Evolutionary conservation across 441 rosid species (phyloP), one percentile per base, ranked within the genome.

Genomic region (Hypseocharis bilobata): DNA sequence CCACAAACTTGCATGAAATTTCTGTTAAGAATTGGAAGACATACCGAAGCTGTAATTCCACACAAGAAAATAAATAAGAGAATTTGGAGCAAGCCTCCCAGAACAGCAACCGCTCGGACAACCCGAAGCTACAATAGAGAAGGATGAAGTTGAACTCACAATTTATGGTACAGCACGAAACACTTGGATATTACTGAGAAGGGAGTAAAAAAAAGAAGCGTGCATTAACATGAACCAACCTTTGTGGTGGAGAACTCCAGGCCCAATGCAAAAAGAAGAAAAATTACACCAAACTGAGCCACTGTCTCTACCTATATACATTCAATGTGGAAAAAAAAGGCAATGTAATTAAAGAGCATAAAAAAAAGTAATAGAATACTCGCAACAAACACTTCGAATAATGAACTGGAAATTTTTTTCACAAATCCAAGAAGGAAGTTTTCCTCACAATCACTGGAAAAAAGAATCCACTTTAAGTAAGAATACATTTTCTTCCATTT

Each of bases 231-330:
- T 49, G 20, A 69, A 70, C 74, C 69, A 77, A 92, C 98, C 96
- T 89, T 92, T 49, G 93, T 71, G 4, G 86, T 67, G 2, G 96
- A 92, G 74, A 92, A 92, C 77, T 92, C 98, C 70, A 92, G 80
- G 71, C 98, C 98, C 76, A 92, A 71, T 8, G 96, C 98, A 79
- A 92, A 92, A 68, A 92, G 93, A 68, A 92, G 98, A 80, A 92
- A 92, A 69, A 92, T 86, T 42, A 92, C 98, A 72, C 98, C 98
- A 72, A 92, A 92, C 67, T 92, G 96, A 76, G 96, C 96, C 73
- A 92, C 96, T 55, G 98, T 92, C 86, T 92, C 98, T 60, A 89
- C 96, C 98, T 89, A 84, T 57, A 66, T 32, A 13, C 30, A 68
- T 16, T 27, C 58, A 56, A 42, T 26, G 44, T 49, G 17, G 16